Conservation (phyloP, 306 rosid genomes). For the Fagus crenata region DNA sequence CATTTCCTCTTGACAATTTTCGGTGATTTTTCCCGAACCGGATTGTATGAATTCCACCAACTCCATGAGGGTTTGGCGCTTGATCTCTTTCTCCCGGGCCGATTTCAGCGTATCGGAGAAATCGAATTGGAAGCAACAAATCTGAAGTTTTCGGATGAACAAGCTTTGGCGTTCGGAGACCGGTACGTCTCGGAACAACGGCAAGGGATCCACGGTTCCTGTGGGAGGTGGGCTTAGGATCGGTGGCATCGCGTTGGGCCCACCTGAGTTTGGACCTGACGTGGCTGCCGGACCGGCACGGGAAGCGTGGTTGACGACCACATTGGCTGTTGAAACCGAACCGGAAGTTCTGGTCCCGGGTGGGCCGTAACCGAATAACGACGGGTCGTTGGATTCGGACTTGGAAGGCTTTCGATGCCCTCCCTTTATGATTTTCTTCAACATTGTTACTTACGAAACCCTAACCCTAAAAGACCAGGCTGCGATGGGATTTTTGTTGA, state of each 20-base stretch:
- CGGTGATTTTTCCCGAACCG: slow-evolving; percentile 84
- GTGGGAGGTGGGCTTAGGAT: slow-evolving; percentile 33
- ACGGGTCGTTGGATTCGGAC: slow-evolving; percentile 66
- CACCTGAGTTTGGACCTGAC: slow-evolving; percentile 25
- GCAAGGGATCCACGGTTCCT: slow-evolving; percentile 67
- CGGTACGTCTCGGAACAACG: slow-evolving; percentile 66
- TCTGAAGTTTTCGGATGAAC: slow-evolving; percentile 63
- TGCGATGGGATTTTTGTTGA: no score
- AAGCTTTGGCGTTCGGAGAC: slow-evolving; percentile 62
- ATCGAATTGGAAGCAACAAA: slow-evolving; percentile 71
- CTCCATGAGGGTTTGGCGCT: slow-evolving; percentile 75
- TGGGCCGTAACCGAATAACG: slow-evolving; percentile 37
- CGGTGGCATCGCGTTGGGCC: slow-evolving; percentile 11
- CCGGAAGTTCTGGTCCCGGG: slow-evolving; percentile 47
- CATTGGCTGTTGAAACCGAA: slow-evolving; percentile 44
- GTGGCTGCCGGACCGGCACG: slow-evolving; percentile 44
- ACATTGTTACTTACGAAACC: slow-evolving; percentile 60
- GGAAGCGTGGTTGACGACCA: slow-evolving; percentile 73
- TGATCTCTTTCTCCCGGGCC: slow-evolving; percentile 83
- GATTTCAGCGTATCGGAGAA: slow-evolving; percentile 72
- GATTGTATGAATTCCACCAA: slow-evolving; percentile 87
- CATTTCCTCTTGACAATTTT: slow-evolving; percentile 89
- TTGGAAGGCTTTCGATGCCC: slow-evolving; percentile 85
- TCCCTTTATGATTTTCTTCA: slow-evolving; percentile 82
- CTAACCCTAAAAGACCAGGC: slow-evolving; percentile 43